Evolutionary conservation across 441 rosid species (phyloP).

Genomic region (Syzygium syzygioides): DNA sequence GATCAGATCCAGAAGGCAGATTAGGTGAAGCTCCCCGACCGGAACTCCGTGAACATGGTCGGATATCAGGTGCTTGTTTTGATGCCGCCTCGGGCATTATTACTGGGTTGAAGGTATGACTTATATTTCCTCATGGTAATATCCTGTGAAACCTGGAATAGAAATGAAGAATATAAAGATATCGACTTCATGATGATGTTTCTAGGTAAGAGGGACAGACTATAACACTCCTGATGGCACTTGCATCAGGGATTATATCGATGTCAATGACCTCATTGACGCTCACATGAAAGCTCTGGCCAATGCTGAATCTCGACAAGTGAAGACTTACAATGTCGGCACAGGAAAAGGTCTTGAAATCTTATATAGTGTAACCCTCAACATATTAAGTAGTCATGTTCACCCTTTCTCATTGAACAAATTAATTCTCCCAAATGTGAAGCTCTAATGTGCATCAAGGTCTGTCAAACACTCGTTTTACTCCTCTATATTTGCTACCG

Average conservation of each 20-base stretch:
- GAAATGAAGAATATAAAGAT: not conserved
- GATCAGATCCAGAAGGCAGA: conserved; percentile 92
- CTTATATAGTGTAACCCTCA: not conserved
- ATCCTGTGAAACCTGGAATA: not conserved
- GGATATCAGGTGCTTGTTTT: conserved; percentile 97
- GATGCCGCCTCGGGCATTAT: conserved; percentile 95
- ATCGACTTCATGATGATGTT: not conserved
- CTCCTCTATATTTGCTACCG: not conserved
- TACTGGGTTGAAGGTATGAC: conserved; percentile 69
- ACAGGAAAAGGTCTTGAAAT: conserved; percentile 65
- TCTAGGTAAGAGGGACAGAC: conserved; percentile 89
- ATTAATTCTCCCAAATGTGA: not conserved
- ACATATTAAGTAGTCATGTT: not conserved
- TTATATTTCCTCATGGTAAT: not conserved
- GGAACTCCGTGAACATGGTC: conserved; percentile 88
- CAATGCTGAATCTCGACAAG: conserved; percentile 58
- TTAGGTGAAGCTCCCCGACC: conserved; percentile 96
- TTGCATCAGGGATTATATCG: conserved; percentile 87
- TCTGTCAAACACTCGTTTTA: not conserved
- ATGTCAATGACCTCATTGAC: conserved; percentile 90
- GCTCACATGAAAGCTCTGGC: conserved; percentile 94
- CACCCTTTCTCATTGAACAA: not conserved
- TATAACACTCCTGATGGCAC: conserved; percentile 89
- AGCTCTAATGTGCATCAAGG: not conserved
- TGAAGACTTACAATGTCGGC: conserved; percentile 96